These are phyloP conservation scores for Cladosporium sp. DNA, from an alignment of 2,329 filamentous ascomycete genomes.

Conservation along the genomic window DNA sequence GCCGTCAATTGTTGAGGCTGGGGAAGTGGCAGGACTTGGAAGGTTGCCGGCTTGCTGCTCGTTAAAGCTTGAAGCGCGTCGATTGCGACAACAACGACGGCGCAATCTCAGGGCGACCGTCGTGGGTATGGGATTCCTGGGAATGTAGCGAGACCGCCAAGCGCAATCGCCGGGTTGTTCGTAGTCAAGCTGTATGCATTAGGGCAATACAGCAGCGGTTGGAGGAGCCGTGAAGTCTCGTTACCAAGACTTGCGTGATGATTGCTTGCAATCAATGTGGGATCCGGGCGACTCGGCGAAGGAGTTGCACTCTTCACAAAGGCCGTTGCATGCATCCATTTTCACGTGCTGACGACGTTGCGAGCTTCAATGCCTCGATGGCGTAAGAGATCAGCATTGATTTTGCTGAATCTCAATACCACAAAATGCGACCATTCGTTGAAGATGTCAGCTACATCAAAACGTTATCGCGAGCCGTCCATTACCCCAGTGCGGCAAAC, in stretches of 20 bases:
- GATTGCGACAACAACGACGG: conserved; percentile 2
- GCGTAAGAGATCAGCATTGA: neutral
- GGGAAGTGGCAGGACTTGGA: neutral
- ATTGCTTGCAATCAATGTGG: no score
- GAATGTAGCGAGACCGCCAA: neutral
- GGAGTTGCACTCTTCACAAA: no score
- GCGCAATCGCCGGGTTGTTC: no score
- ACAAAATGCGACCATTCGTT: no score
- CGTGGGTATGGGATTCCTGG: neutral
- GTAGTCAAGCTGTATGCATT: no score
- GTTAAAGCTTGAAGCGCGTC: conserved; percentile 1
- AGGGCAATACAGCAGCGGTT: no score
- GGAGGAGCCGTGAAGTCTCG: no score
- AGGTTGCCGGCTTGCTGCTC: neutral
- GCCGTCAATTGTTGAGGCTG: neutral
- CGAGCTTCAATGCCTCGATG: neutral
- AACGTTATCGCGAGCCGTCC: neutral
- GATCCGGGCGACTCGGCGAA: no score
- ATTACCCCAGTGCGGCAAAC: neutral
- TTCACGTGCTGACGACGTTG: no score
- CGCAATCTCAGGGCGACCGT: neutral
- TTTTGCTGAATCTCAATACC: no score
- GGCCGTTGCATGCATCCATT: no score
- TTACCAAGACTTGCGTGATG: no score
- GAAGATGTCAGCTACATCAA: neutral